phyloP scores from a whole-genome alignment of 2,329 filamentous ascomycete species.

The Diaporthe capsici region DNA sequence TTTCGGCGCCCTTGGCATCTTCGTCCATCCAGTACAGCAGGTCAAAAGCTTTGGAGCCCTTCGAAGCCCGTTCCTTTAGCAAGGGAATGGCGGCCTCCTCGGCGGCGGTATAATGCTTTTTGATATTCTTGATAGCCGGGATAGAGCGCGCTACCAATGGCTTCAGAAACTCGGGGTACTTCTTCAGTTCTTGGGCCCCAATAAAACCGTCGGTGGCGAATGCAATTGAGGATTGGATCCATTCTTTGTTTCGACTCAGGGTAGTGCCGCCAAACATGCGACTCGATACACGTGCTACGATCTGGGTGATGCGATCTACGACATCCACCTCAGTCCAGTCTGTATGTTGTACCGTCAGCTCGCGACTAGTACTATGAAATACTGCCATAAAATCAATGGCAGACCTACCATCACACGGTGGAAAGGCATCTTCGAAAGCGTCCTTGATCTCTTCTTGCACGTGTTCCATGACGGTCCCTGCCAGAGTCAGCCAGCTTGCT shows the following conservation, averaged over 20 bases:
- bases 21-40: constrained; percentile 47
- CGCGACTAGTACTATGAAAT: background rate
- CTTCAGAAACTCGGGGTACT: constrained; percentile 45
- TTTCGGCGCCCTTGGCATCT: constrained; percentile 23
- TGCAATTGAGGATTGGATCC: constrained; percentile 47
- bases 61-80: constrained; percentile 34
- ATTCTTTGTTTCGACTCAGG: constrained; percentile 48
- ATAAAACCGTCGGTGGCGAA: constrained; percentile 50
- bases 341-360: background rate
- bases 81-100: constrained; percentile 47
- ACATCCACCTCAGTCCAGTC: constrained; percentile 45
- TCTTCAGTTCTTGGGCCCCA: constrained; percentile 43
- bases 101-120: constrained; percentile 44
- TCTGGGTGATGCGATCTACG: constrained; percentile 44
- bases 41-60: constrained; percentile 43
- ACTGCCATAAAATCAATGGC: background rate
- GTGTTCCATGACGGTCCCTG: constrained; percentile 21
- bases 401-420: constrained; percentile 44
- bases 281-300: constrained; percentile 48
- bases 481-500: background rate
- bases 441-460: constrained; percentile 46
- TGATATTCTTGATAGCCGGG: constrained; percentile 47
- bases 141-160: constrained; percentile 47
- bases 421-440: constrained; percentile 43
- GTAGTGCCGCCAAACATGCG: constrained; percentile 48